Evolutionary conservation across 2,329 filamentous ascomycete genomes (phyloP), one percentile per base, ranked within the genome.

Genomic region (Colletotrichum musicola): DNA sequence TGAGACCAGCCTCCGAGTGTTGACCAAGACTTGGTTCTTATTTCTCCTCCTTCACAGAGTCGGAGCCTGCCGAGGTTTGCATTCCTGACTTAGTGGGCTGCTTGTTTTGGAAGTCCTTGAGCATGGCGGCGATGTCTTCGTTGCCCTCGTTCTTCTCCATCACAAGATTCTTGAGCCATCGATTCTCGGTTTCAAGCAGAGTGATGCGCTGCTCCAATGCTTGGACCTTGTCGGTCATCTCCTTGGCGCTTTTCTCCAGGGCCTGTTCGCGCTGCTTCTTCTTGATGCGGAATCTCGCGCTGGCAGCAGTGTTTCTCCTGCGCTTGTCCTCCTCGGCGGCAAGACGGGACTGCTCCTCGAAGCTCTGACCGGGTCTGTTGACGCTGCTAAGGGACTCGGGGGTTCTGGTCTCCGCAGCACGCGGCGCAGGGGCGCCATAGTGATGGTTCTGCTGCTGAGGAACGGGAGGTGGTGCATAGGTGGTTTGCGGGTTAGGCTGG

Each of bases 211-310:
- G 86, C 81, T 97, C 93, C 6, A 97, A 86, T 18, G 85, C 84
- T 18, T 88, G 84, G 59, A 95, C 92, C 82, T 94, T 94, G 53
- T 96, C 92, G 30, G 89, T 89, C 81, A 95, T 93, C 73, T 97
- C 94, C 80, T 94, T 94, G 74, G 93, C 91, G 4, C 89, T 91
- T 75, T 89, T 90, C 80, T 95, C 93, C 60, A 97, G 89, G 9
- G 93, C 92, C 80, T 95, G 92, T 83, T 97, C 94, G 58, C 94
- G 91, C 82, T 96, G 93, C 89, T 97, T 97, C 91, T 97, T 97
- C 89, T 97, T 97, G 78, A 96, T 90, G 68, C 94, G 92, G 86
- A 97, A 97, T 57, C 94, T 92, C 18, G 94, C 94, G 72, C 91
- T 94, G 63, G 94, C 94, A 38, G 94, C 94, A 2, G 94, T 97